Conservation (phyloP, 2,329 filamentous ascomycete genomes). For the Xylariaceae sp. region DNA sequence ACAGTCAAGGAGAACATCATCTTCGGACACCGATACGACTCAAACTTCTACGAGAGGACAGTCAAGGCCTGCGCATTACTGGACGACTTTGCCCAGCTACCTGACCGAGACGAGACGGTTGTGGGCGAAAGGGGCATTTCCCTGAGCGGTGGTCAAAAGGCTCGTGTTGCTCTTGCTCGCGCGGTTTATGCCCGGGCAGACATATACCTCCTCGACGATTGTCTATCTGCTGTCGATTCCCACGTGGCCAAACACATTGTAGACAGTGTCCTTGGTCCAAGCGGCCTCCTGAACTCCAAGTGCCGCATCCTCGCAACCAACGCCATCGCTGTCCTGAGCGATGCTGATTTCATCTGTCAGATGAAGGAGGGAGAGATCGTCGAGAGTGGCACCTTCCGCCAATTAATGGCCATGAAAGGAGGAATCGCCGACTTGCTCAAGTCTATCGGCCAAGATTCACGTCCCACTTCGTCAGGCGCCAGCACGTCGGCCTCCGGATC, state of each 20-base stretch:
- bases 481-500: constrained; percentile 33
- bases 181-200: constrained; percentile 97
- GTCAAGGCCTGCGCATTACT: constrained; percentile 83
- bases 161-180: constrained; percentile 82
- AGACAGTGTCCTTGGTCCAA: constrained; percentile 82
- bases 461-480: constrained; percentile 31
- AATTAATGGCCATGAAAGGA: constrained; percentile 90
- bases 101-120: constrained; percentile 93
- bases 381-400: constrained; percentile 84
- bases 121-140: constrained; percentile 97
- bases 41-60: constrained; percentile 89
- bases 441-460: constrained; percentile 59
- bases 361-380: constrained; percentile 76
- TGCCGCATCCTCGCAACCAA: constrained; percentile 93
- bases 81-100: constrained; percentile 87
- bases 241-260: constrained; percentile 95
- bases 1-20: constrained; percentile 96
- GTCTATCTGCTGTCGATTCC: constrained; percentile 94
- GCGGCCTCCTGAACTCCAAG: constrained; percentile 76
- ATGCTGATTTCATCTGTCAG: constrained; percentile 83
- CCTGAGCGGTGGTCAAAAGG: constrained; percentile 92
- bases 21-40: constrained; percentile 91
- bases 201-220: constrained; percentile 89
- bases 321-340: constrained; percentile 81
- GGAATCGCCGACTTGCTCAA: constrained; percentile 80